phyloP scores from a whole-genome alignment of 495 filamentous ascomycete genomes.

The Tuber brumale region DNA sequence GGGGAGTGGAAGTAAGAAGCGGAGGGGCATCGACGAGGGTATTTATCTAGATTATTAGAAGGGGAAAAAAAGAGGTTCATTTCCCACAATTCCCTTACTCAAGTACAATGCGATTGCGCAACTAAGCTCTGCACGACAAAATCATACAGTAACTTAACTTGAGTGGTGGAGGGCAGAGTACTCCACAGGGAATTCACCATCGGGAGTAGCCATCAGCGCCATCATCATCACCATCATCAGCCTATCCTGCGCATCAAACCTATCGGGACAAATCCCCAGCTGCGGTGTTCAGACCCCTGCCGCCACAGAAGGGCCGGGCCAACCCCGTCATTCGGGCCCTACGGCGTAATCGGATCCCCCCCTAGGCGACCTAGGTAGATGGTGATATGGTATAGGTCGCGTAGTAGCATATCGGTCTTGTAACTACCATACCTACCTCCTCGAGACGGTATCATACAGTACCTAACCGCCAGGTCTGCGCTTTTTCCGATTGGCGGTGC shows the following conservation, averaged over 20 bases:
- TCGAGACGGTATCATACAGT: neutral
- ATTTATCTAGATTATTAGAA: neutral
- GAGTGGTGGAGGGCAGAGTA: neutral
- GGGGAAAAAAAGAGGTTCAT: neutral
- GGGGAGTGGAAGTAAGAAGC: neutral
- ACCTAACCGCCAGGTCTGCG: neutral
- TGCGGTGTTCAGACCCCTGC: neutral
- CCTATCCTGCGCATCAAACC: neutral
- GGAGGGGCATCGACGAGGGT: neutral
- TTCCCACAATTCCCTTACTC: neutral
- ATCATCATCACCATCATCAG: neutral
- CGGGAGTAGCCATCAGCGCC: neutral
- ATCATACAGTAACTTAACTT: neutral
- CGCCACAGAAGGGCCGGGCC: neutral
- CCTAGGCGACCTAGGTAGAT: neutral
- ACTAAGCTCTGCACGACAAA: neutral
- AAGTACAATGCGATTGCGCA: neutral
- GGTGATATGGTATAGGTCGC: neutral
- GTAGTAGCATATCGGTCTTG: neutral
- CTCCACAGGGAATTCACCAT: neutral
- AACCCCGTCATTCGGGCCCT: neutral
- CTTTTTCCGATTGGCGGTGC: neutral
- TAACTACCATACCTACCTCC: too few relatives aligned
- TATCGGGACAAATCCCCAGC: neutral
- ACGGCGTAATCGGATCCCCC: neutral